Evolutionary conservation across 768 basidiomycete genomes (phyloP).

Genomic region (Tremella yokohamensis): DNA sequence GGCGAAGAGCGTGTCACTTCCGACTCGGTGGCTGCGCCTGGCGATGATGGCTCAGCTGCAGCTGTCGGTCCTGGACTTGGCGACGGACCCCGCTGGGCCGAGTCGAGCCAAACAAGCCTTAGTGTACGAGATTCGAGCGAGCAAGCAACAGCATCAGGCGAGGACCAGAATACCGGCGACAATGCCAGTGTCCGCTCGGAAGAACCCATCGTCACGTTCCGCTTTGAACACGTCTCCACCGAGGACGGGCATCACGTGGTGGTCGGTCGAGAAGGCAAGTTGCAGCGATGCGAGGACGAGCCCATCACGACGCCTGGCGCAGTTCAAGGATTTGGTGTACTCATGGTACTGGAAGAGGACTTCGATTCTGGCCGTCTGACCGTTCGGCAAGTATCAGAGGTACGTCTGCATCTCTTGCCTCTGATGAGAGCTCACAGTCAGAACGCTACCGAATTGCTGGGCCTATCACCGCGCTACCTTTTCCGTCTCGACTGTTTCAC

Average conservation of each 20-base stretch:
- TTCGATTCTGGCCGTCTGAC: slow-evolving; percentile 58
- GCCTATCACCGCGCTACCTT: slow-evolving; percentile 66
- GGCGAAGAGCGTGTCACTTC: background rate
- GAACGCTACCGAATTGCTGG: slow-evolving; percentile 73
- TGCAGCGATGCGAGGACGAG: slow-evolving; percentile 74
- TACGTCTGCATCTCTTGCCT: slow-evolving; percentile 47
- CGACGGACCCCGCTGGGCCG: background rate
- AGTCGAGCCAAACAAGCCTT: slow-evolving; percentile 4
- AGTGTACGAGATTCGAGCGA: slow-evolving; percentile 28
- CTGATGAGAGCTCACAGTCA: slow-evolving; percentile 41
- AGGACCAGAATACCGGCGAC: slow-evolving; percentile 7
- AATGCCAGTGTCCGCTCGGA: slow-evolving; percentile 17
- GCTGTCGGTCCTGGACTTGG: background rate
- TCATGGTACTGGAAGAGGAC: slow-evolving; percentile 66
- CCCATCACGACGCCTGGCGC: slow-evolving; percentile 79
- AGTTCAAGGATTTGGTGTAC: slow-evolving; percentile 76
- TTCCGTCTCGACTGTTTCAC: slow-evolving; percentile 72
- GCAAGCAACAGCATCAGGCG: slow-evolving; percentile 19
- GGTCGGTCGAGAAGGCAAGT: slow-evolving; percentile 64
- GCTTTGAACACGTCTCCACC: slow-evolving; percentile 65
- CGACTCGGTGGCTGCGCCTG: too few species aligned
- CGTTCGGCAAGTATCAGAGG: slow-evolving; percentile 78
- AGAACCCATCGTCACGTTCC: slow-evolving; percentile 57
- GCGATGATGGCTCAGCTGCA: too few species aligned
- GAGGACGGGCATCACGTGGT: slow-evolving; percentile 69